Conservation (phyloP, 2,329 filamentous ascomycete species). For the Claviceps sp. region DNA sequence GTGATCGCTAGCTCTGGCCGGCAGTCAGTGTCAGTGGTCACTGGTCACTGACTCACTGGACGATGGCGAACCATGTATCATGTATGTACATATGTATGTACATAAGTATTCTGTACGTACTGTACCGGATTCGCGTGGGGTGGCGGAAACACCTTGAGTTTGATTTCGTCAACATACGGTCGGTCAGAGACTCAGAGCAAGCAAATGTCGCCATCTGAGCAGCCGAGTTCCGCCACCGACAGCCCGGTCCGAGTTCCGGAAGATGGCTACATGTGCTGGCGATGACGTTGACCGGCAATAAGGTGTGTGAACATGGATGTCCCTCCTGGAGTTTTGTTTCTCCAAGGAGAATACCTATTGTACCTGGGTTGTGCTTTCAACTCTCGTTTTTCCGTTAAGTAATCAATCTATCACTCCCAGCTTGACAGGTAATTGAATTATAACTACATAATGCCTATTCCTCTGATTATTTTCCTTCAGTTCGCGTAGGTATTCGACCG, state of each 20-base stretch:
- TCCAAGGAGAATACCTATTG: neutral
- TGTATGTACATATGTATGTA: conserved; percentile 1
- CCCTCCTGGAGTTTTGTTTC: neutral
- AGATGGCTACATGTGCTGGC: neutral
- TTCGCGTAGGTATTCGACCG: neutral
- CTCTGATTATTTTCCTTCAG: too few relatives aligned
- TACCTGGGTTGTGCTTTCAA: neutral
- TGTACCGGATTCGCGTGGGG: conserved; percentile 9
- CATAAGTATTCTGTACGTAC: conserved; percentile 5
- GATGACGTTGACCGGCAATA: neutral
- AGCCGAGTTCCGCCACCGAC: conserved; percentile 8
- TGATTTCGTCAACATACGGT: neutral
- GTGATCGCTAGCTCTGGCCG: conserved; percentile 19
- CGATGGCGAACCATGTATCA: conserved; percentile 9
- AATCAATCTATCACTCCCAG: too few relatives aligned
- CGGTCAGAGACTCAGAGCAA: neutral
- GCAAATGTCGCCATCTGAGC: conserved; percentile 6
- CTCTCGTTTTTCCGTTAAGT: neutral
- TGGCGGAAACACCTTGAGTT: neutral
- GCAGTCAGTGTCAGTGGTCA: neutral
- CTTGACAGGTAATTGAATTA: too few relatives aligned
- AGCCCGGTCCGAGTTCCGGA: conserved; percentile 5
- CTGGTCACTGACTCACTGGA: neutral
- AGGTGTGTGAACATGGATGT: neutral
- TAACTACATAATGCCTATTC: too few relatives aligned